Evolutionary conservation across 345 rosid species (phyloP).

Genomic region (Linum usitatissimum): DNA sequence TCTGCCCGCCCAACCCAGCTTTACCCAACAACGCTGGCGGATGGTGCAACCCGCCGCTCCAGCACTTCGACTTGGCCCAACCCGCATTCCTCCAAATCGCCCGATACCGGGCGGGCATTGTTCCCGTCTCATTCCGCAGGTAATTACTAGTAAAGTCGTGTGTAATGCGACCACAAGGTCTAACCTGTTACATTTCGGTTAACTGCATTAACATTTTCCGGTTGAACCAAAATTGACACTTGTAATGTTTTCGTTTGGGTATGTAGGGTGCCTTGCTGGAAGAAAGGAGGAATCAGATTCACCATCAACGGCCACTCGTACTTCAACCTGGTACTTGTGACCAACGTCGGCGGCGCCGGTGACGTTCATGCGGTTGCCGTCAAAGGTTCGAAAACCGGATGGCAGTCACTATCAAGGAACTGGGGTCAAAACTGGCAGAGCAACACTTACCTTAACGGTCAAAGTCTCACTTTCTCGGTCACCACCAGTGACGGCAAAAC

Average conservation of each 20-base stretch:
- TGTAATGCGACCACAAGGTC: no score
- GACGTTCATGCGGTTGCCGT: background rate
- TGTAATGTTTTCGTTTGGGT: no score
- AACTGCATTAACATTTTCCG: no score
- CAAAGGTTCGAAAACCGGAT: background rate
- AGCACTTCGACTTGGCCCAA: background rate
- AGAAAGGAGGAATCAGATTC: background rate
- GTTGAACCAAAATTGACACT: no score
- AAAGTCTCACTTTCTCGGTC: background rate
- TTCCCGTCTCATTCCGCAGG: background rate
- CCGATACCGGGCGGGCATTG: background rate
- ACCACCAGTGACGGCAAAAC: background rate
- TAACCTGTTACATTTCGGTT: no score
- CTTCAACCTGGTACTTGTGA: background rate
- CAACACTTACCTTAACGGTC: background rate
- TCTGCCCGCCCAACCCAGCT: background rate
- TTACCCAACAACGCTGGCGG: background rate
- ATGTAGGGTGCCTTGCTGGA: background rate
- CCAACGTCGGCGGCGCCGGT: background rate
- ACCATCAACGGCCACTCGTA: background rate
- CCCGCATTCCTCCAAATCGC: background rate
- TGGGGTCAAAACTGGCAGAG: background rate
- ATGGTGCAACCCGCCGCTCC: background rate
- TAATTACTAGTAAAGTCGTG: no score
- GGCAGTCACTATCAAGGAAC: background rate